Evolutionary conservation across 352 stramenopile species (phyloP), one percentile per base, ranked within the genome.

Genomic region (Elongisporangium undulatum): DNA sequence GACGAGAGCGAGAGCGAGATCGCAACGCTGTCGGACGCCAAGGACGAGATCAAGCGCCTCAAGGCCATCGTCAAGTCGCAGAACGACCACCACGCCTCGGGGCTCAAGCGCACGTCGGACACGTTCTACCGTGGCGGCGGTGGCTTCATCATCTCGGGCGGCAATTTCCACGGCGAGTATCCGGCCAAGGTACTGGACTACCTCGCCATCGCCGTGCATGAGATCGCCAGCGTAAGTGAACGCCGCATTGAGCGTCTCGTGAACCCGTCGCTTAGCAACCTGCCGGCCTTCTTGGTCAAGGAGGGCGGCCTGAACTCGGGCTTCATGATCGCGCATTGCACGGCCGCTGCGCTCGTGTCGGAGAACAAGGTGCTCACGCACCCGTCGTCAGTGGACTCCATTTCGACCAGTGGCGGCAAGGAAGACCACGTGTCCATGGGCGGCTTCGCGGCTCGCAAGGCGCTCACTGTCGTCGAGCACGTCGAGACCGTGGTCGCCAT

Each of bases 261-360:
- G 59, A 96, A 96, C 75, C 85, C 84, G 29, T 86, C 79, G 56
- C 65, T 96, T 59, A 94, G 85, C 70, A 91, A 87, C 56, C 62
- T 96, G 55, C 85, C 87, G 12, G 83, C 87, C 2, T 96, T 96
- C 69, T 67, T 96, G 7, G 85, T 95, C 26, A 75, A 89, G 45
- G 79, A 95, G 58, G 87, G 88, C 15, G 88, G 88, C 6, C 71
- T 96, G 56, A 93, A 96, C 73, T 95, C 85, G 34, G 88, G 88
- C 22, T 96, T 96, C 69, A 96, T 96, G 88, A 96, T 96, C 66
- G 86, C 88, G 1, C 86, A 96, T 64, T 95, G 88, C 71, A 95
- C 83, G 4, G 86, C 86, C 3, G 86, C 86, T 0, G 86, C 88
- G 39, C 71, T 96, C 45, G 88, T 96, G 20, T 93, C 78, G 21